A percentile compares a stretch with the other conserved stretches of the same genome.
These are phyloP conservation scores for Eucalyptus leucophloia DNA, from an alignment of 345 rosid species.

Conservation along the genomic window DNA sequence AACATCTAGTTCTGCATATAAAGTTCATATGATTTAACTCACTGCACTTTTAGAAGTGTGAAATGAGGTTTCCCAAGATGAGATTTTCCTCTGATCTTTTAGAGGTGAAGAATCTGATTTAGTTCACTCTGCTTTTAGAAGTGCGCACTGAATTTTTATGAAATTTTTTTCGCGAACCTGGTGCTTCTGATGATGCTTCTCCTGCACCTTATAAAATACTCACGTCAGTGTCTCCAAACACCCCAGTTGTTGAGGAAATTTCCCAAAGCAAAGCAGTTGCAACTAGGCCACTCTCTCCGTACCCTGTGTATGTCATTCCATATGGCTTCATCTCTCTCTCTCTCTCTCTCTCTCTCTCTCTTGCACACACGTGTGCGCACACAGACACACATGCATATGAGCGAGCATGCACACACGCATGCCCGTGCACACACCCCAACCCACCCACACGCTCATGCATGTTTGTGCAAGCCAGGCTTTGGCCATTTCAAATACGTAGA, in stretches of 20 bases:
- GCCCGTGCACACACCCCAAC: neutral
- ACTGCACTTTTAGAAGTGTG: neutral
- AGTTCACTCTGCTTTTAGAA: neutral
- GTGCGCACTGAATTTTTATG: neutral
- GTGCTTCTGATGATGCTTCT: conserved; percentile 6
- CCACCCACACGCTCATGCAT: neutral
- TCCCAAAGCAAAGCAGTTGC: conserved; percentile 14
- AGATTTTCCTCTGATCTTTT: neutral
- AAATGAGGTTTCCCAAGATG: neutral
- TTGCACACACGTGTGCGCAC: rapidly evolving
- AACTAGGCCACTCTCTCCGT: conserved; percentile 62
- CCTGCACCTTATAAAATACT: conserved; percentile 18
- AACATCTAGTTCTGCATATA: neutral
- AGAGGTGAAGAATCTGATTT: neutral
- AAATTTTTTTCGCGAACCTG: neutral
- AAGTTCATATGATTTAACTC: neutral
- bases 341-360: neutral
- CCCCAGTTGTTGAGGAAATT: conserved; percentile 30
- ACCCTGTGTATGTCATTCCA: conserved; percentile 38
- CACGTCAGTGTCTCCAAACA: conserved; percentile 18
- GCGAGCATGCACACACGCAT: neutral
- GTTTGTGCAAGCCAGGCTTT: neutral
- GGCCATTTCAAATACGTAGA: neutral
- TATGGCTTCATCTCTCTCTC: neutral
- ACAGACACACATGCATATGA: neutral